Conservation (phyloP, 257 asterid species). For the Ballota nigra region DNA sequence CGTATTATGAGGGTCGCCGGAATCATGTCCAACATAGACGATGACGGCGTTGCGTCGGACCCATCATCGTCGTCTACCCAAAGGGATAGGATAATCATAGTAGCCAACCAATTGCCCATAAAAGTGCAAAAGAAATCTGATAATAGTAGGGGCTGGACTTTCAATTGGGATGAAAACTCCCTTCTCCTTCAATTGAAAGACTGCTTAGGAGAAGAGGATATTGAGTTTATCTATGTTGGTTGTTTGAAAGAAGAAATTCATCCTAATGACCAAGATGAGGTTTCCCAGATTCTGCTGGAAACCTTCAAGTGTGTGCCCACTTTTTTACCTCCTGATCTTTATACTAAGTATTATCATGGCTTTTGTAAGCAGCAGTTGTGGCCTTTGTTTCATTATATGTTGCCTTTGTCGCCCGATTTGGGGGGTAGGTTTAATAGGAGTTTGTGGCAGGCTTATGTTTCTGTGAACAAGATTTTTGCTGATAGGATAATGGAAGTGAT, state of each 20-base stretch:
- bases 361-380: constrained; percentile 84
- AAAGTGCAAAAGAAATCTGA: constrained; percentile 60
- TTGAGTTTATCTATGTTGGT: constrained; percentile 78
- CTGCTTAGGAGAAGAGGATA: constrained; percentile 65
- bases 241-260: constrained; percentile 84
- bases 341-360: constrained; percentile 67
- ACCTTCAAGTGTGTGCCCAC: constrained; percentile 81
- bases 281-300: constrained; percentile 76
- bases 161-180: constrained; percentile 82
- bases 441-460: constrained; percentile 85
- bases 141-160: constrained; percentile 55
- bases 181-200: constrained; percentile 75
- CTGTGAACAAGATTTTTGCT: constrained; percentile 85
- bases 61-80: constrained; percentile 70
- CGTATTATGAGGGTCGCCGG: constrained; percentile 86
- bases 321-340: constrained; percentile 71
- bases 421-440: constrained; percentile 80
- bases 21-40: constrained; percentile 76
- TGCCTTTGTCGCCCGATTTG: constrained; percentile 80
- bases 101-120: constrained; percentile 88
- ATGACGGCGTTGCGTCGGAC: constrained; percentile 63
- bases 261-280: constrained; percentile 83
- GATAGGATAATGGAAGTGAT: constrained; percentile 93
- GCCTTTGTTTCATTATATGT: constrained; percentile 89
- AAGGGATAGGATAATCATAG: constrained; percentile 70